A percentile compares a stretch with the other conserved stretches of the same genome.
phyloP scores from a whole-genome alignment of 306 rosid genomes.

The Vachellia pachyceras region DNA sequence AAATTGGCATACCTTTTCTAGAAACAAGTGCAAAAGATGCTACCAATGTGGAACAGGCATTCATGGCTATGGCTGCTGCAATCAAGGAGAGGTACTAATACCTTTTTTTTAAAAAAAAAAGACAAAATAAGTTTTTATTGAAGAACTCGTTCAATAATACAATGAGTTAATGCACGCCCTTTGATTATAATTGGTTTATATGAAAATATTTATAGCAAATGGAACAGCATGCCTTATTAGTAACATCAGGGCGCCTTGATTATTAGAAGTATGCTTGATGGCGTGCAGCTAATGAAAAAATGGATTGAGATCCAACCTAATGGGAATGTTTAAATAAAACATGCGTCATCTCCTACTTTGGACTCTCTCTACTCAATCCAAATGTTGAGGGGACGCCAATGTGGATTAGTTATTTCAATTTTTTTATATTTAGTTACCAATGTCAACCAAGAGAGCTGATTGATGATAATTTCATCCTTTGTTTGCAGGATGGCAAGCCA shows the following conservation, averaged over 20 bases:
- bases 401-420: not conserved
- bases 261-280: not conserved
- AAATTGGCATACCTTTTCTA: constrained; percentile 61
- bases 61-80: constrained; percentile 66
- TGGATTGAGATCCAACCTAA: not conserved
- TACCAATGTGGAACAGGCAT: constrained; percentile 62
- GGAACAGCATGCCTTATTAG: not conserved
- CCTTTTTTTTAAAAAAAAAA: not conserved
- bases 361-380: not conserved
- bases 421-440: not conserved
- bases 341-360: not conserved
- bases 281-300: not conserved
- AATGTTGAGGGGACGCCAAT: too few species aligned
- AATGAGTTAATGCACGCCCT: too few species aligned
- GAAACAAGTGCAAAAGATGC: constrained; percentile 67
- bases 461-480: constrained; percentile 23
- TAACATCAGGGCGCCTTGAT: not conserved
- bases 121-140: not conserved
- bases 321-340: not conserved
- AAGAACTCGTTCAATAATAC: not conserved
- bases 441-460: not conserved
- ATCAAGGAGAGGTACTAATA: constrained; percentile 51
- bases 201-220: not conserved
- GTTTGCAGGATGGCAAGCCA: constrained; percentile 61
- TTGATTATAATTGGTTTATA: not conserved